phyloP scores from a whole-genome alignment of 2,329 filamentous ascomycete genomes.

The Paraphoma chrysanthemicola region DNA sequence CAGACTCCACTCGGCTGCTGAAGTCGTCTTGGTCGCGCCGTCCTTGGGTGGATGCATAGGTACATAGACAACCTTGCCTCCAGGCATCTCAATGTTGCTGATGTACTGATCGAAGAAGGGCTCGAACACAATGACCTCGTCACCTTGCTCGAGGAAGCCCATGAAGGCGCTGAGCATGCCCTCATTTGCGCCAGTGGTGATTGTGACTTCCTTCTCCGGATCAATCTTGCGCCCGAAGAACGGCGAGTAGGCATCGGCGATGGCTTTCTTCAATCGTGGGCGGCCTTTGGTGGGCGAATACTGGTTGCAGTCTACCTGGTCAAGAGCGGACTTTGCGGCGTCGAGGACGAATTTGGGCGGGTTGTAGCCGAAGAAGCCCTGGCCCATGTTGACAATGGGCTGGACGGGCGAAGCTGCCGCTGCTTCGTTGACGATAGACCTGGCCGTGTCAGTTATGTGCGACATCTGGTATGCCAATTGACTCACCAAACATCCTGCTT shows the following conservation, averaged over 20 bases:
- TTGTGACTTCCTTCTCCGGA: constrained; percentile 90
- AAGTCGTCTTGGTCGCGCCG: constrained; percentile 79
- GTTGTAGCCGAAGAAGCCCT: constrained; percentile 90
- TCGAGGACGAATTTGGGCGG: constrained; percentile 89
- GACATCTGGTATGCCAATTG: not conserved
- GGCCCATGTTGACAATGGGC: constrained; percentile 74
- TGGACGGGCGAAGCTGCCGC: constrained; percentile 68
- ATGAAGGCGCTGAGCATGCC: constrained; percentile 97
- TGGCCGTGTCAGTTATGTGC: constrained; percentile 26
- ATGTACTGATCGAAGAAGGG: constrained; percentile 99
- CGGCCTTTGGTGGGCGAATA: constrained; percentile 96
- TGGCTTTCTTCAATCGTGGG: constrained; percentile 88
- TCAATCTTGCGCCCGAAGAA: constrained; percentile 83
- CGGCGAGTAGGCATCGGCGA: constrained; percentile 90
- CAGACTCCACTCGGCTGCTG: constrained; percentile 86
- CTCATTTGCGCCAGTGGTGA: constrained; percentile 92
- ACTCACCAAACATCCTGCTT: constrained; percentile 65
- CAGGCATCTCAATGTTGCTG: constrained; percentile 97
- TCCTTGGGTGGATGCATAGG: constrained; percentile 88
- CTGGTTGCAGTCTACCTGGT: constrained; percentile 96
- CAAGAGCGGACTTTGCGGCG: constrained; percentile 87
- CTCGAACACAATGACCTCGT: constrained; percentile 98
- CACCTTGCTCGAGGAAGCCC: constrained; percentile 92
- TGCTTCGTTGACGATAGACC: constrained; percentile 73
- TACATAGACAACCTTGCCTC: constrained; percentile 92